Base-by-base conservation (phyloP, 83 land plant genomes). In the Diphasiastrum complanatum region DNA sequence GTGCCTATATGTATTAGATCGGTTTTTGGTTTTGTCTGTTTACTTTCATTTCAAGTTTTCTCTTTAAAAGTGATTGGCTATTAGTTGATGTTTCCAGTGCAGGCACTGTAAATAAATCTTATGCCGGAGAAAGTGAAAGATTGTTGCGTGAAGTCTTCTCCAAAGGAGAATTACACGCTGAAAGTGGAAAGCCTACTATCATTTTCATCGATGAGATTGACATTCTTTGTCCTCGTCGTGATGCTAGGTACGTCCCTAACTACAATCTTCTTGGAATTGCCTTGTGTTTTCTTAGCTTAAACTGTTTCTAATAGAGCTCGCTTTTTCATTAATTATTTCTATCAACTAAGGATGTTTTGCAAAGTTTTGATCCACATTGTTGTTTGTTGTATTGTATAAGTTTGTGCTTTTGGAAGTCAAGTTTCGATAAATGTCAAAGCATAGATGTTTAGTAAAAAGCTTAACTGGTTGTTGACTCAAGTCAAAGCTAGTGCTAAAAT, bases 151-250 rank as follows among this genome's bases (percentile, higher is more conserved):
- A 90, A 45, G 89, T 89, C 23, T 86, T 90, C 74, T 28, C 75
- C 19, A 67, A 86, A 60, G 92, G 93, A 58, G 74, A 77, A 33
- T 72, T 77, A 28, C 75, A 86, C 67, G 86, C 86, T 16, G 60
- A 45, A 45, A 64, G 67, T 11, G 86, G 89, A 31, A 77, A 65
- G 66, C 97, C 97, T n/a, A 84, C 91, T 25, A 75, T 90, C 45
- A 78, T 90, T 10, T 90, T 86, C 52, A 90, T 90, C 18, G 97
- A 90, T 76, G 97, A 90, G 53, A 79, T 90, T 45, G 97, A 90
- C 77, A 80, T 82, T 5, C 64, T 90, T 33, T 90, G 97, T 65
- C 89, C 93, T 58, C 89, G 68, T 2, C 85, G 89, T 25, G 71
- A 74, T 43, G 68, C 78, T 12, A 81, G 89, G 97, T 75, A 57